phyloP scores from a whole-genome alignment of 192 early-diverging fungal genomes.

The Spinellus fusiger region DNA sequence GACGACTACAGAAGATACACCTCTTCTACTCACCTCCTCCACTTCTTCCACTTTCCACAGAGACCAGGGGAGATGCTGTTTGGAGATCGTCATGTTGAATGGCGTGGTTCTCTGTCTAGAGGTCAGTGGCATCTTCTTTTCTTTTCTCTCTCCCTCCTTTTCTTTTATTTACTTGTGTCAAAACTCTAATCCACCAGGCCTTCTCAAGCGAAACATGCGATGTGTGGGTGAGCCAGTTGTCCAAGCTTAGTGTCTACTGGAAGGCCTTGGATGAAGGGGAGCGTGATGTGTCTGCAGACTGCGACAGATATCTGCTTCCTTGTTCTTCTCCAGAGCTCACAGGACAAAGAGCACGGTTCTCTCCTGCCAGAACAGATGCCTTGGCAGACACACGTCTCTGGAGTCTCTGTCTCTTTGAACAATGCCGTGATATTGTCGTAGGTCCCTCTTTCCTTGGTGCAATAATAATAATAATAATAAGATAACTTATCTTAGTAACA shows the following conservation, averaged over 20 bases:
- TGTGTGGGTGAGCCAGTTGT: conserved; percentile 20
- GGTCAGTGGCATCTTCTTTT: not conserved
- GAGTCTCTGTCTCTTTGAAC: conserved; percentile 18
- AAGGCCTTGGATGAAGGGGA: conserved; percentile 24
- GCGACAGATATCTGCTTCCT: not conserved
- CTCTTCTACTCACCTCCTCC: no score
- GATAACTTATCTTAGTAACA: not conserved
- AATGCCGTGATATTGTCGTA: conserved; percentile 28
- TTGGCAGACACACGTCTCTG: conserved; percentile 23
- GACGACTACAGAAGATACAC: not conserved
- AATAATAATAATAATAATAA: not conserved
- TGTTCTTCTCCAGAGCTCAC: not conserved
- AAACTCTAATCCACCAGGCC: conserved; percentile 11
- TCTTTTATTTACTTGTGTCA: not conserved
- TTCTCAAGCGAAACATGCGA: conserved; percentile 13
- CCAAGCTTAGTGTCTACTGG: conserved; percentile 12
- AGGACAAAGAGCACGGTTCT: conserved; percentile 2
- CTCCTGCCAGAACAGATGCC: no score
- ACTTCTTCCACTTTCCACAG: no score
- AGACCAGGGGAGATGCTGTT: not conserved
- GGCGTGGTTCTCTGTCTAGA: conserved; percentile 18
- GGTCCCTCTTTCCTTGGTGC: not conserved
- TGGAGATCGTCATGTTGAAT: conserved; percentile 27
- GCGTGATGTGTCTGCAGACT: conserved; percentile 5
- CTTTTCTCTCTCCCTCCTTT: not conserved